phyloP scores from a whole-genome alignment of 768 basidiomycete genomes.

The Tulasnella sp. region DNA sequence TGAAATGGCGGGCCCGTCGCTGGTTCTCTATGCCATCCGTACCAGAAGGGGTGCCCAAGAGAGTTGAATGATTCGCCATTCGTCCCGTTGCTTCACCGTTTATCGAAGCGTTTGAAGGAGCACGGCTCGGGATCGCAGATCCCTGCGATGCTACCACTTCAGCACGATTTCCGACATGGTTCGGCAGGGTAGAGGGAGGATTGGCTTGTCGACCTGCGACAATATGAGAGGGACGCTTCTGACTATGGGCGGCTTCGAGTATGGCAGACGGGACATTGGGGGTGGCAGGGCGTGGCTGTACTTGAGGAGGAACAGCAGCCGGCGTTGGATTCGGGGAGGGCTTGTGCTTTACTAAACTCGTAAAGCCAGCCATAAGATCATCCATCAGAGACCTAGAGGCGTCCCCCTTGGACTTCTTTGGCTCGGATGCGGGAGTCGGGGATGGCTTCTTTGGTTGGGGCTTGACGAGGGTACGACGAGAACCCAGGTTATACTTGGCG shows the following conservation, averaged over 20 bases:
- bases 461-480: background rate
- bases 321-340: background rate
- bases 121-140: background rate
- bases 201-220: background rate
- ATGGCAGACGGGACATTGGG: background rate
- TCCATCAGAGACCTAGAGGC: background rate
- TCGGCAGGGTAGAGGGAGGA: background rate
- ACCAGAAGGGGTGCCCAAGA: background rate
- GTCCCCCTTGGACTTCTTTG: background rate
- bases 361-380: background rate
- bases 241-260: background rate
- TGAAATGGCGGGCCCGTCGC: no score
- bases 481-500: background rate
- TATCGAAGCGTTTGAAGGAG: background rate
- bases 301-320: background rate
- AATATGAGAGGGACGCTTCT: background rate
- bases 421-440: background rate
- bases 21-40: no score
- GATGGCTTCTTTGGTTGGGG: background rate
- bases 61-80: background rate
- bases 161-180: background rate
- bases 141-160: background rate
- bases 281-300: background rate
- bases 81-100: background rate
- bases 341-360: background rate